Conservation (phyloP, 495 filamentous ascomycete species). For the Aspergillus baeticus region DNA sequence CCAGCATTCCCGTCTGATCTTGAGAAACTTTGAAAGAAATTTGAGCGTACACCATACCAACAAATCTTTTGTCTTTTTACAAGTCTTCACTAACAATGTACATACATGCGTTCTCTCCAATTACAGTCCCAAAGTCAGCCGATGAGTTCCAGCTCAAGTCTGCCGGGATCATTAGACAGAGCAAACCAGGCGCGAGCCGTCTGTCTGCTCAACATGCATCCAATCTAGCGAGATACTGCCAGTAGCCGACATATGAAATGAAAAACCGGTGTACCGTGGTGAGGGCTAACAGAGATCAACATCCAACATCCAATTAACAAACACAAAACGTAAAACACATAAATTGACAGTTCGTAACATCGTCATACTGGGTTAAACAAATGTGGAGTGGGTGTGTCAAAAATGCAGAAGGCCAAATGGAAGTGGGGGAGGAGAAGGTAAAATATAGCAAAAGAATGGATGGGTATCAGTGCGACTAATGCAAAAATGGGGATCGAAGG, state of each 20-base stretch:
- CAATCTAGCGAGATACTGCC: slow-evolving; percentile 6
- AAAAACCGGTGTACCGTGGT: too few relatives aligned
- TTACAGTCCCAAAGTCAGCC: background rate
- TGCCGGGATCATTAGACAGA: slow-evolving; percentile 9
- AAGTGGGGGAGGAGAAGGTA: background rate
- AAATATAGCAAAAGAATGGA: slow-evolving; percentile 7
- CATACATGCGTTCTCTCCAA: slow-evolving; percentile 6
- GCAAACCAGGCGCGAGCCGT: slow-evolving; percentile 16
- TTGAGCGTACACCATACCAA: too few relatives aligned
- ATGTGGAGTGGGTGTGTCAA: too few relatives aligned
- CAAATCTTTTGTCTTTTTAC: too few relatives aligned
- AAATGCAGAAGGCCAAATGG: background rate
- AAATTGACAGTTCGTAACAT: slow-evolving; percentile 18
- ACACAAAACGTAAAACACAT: too few relatives aligned
- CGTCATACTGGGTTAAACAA: too few relatives aligned
- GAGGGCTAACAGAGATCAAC: too few relatives aligned
- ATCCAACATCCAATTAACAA: too few relatives aligned
- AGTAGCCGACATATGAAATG: slow-evolving; percentile 18
- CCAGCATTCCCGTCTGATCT: too few relatives aligned
- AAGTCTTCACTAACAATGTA: slow-evolving; percentile 5
- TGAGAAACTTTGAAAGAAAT: too few relatives aligned
- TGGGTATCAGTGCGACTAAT: background rate
- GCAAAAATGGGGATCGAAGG: background rate
- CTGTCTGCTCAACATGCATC: slow-evolving; percentile 3
- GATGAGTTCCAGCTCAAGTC: slow-evolving; percentile 17